Base-by-base conservation (phyloP, 2,329 filamentous ascomycete species). In the Penicillium sp. region DNA sequence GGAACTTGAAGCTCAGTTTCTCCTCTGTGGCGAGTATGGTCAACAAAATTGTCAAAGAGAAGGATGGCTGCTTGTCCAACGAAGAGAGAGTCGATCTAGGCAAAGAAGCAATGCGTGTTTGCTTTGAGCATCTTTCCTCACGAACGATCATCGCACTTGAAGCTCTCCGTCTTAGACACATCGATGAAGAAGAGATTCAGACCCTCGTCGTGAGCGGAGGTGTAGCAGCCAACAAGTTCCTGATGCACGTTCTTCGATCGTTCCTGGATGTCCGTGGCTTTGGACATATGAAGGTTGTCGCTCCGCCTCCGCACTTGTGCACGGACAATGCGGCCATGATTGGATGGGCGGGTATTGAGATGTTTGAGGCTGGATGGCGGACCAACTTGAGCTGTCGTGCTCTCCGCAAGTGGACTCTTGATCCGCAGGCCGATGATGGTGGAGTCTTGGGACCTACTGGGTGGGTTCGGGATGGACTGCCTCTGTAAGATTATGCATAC, bases 291-390 rank as follows among this genome's bases (percentile, higher is more conserved):
- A 70, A 83, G 12, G 76, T 97, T 8, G 78, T 89, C 33, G 91
- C 90, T 59, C 94, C 95, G n/a, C 93, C 93, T 2, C 78, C 86
- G 10, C 82, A 83, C 45, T 83, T 94, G 57, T 98, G 95, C 74
- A 97, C 92, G 0, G 95, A 99, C 73, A 98, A 99, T 77, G 95
- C 95, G 13, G 92, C 93, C 53, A 99, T 99, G 95, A 93, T 98
- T 74, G 94, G 90, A 1, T 98, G 95, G 94, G 84, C 93, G 0
- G 95, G 90, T 0, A 85, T 93, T 67, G 93, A 98, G 79, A 97
- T 99, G 93, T 97, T 86, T 72, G 85, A 91, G 76, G 87, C 86
- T 0, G 93, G 94, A 0, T 93, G 87, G 83, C 78, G 82, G 61
- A 89, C 87, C 9, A 84, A 85, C 22, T 72, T 93, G 59, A 82